Base-by-base conservation (phyloP, 768 basidiomycete species). In the Daedalea quercina region DNA sequence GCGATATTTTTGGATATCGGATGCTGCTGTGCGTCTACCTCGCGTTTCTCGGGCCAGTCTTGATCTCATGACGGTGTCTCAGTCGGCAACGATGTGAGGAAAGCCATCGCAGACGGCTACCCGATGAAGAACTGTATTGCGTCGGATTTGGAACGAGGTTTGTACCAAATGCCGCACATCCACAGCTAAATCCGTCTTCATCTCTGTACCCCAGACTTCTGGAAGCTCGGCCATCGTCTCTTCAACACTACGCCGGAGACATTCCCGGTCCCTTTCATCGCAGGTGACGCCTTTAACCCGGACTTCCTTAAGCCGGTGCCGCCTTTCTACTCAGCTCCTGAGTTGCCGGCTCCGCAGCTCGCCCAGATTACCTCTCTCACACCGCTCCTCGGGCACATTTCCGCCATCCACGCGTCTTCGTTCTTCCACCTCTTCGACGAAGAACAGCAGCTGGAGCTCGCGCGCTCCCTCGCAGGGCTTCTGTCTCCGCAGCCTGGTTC, bases 221-320 rank as follows among this genome's bases (percentile, higher is more conserved):
- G 82, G 83, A 70, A 78, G 7, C 69, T 76, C 3, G 84, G 84
- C 1, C 82, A 85, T 55, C 69, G 76, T 41, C 70, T 87, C 17
- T 87, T 84, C 67, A 73, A 64, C 45, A 73, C 77, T 3, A 79
- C 70, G 0, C 73, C 76, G 0, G 67, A 74, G 35, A 71, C 75
- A 0, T 85, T 81, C 64, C 78, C 80, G 1, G 78, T 73, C 0
- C 63, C 69, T 0, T 86, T 87, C 60, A 50, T 86, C 17, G 64
- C 72, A 12, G 85, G 84, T 0, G 75, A 87, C 54, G 71, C 65
- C 0, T 76, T 86, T 44, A 73, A 82, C 54, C 65, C 74, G 6
- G 52, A 56, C 2, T 68, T 77, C 47, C 69, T 84, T 19, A 58
- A 47, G 26, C 13, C 49, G 13, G 43, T 33, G 12, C 46, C 63